Base-by-base conservation (phyloP, 2,329 filamentous ascomycete species). In the Clonostachys byssicola region DNA sequence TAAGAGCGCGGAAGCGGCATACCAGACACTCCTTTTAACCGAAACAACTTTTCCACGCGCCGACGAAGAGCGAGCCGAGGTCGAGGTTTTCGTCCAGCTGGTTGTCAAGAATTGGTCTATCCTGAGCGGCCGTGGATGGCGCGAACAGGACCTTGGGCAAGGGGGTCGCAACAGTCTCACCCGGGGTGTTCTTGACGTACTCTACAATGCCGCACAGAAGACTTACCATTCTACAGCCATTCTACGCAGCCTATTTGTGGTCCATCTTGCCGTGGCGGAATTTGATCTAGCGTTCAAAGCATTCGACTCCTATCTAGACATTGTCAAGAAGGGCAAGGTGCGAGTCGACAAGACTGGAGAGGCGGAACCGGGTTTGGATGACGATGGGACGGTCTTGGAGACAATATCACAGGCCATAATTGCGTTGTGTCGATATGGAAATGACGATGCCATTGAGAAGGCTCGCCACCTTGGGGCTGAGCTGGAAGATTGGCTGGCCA, bases 151-250 rank as follows among this genome's bases (percentile, higher is more conserved):
- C 54, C 75, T 96, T 30, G 91, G 89, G 5, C 81, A 86, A 57
- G 90, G 88, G 6, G 92, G 91, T 9, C 88, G 90, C 56, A 83
- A 86, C 59, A 81, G 78, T 18, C 72, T 92, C 16, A 88, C 88
- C 52, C 83, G 86, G 46, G 84, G 84, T 44, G 83, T 95, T 34
- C 78, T 99, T 39, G 92, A 94, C 64, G 88, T 91, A 30, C 75
- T 99, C 7, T 99, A 97, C 65, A 86, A 87, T 38, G 89, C 92
- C 18, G 89, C 92, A 8, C 90, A 88, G 10, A 96, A 94, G 65
- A 96, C 92, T 0, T 99, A 94, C 60, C 94, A 99, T 66, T 99
- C 94, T 2, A 95, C 92, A 2, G 74, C 90, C 10, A 88, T 97
- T 51, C 72, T 99, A 33, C 80, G 92, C 49, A 82, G 92, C 57